These are phyloP conservation scores for Scytalidium sp. DNA, from an alignment of 2,329 filamentous ascomycete species.

Conservation along the genomic window DNA sequence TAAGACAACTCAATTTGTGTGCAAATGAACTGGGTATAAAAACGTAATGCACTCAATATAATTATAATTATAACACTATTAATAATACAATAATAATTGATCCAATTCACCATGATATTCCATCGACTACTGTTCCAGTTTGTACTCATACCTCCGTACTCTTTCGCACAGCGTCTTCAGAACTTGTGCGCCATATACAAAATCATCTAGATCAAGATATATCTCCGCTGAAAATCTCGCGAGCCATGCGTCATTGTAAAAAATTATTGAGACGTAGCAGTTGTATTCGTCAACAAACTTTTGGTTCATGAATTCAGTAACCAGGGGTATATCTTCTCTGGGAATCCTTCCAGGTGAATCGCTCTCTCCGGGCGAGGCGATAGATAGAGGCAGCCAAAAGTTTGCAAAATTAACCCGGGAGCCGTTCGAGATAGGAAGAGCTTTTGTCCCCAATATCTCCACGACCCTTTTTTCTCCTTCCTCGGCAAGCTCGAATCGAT, in stretches of 20 bases:
- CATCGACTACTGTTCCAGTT: too few species aligned
- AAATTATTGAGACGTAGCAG: slow-evolving; percentile 67
- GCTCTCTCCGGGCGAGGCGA: neutral
- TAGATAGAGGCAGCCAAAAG: slow-evolving; percentile 63
- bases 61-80: too few species aligned
- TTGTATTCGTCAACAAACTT: slow-evolving; percentile 56
- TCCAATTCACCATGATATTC: too few species aligned
- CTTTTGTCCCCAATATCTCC: slow-evolving; percentile 61
- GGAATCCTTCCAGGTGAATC: slow-evolving; percentile 22
- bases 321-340: slow-evolving; percentile 20
- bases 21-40: too few species aligned
- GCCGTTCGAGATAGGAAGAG: slow-evolving; percentile 67
- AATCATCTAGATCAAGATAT: slow-evolving; percentile 76
- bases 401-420: slow-evolving; percentile 57
- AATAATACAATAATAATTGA: too few species aligned
- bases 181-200: slow-evolving; percentile 60
- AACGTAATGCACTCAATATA: too few species aligned
- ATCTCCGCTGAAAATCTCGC: slow-evolving; percentile 74
- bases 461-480: slow-evolving; percentile 62
- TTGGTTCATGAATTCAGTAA: slow-evolving; percentile 56
- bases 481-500: slow-evolving; percentile 60
- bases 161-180: slow-evolving; percentile 46
- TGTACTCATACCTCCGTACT: slow-evolving; percentile 37
- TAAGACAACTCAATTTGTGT: too few species aligned
- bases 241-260: slow-evolving; percentile 64